A percentile compares a stretch with the other conserved stretches of the same genome.
These are phyloP conservation scores for Gentiana macrophylla DNA, from an alignment of 257 asterid genomes.

Conservation along the genomic window DNA sequence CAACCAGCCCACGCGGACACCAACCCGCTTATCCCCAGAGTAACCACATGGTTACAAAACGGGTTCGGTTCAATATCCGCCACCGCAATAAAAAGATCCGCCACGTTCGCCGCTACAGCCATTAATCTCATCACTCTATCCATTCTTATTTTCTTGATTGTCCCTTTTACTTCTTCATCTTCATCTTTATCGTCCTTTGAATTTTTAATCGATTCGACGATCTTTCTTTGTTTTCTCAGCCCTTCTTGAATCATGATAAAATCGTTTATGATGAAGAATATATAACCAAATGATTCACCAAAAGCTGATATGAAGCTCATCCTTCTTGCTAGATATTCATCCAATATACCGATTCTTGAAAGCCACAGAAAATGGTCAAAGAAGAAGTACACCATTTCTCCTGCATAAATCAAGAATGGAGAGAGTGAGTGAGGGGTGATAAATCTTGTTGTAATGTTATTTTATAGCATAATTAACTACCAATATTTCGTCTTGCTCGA, in stretches of 20 bases:
- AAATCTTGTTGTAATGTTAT: too few species aligned
- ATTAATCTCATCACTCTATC: slow-evolving; percentile 84
- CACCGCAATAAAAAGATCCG: slow-evolving; percentile 66
- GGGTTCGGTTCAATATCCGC: slow-evolving; percentile 96
- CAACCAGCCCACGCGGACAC: slow-evolving; percentile 99
- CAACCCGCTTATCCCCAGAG: slow-evolving; percentile 82
- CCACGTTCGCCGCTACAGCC: slow-evolving; percentile 84
- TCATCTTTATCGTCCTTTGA: slow-evolving; percentile 17
- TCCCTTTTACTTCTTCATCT: slow-evolving; percentile 9
- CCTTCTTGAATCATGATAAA: slow-evolving; percentile 51
- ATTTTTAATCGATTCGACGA: neutral
- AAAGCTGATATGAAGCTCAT: slow-evolving; percentile 88
- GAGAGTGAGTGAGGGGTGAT: too few species aligned
- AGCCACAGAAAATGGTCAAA: slow-evolving; percentile 90
- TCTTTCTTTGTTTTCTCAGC: slow-evolving; percentile 39
- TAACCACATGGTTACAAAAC: slow-evolving; percentile 67
- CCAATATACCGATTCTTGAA: slow-evolving; percentile 62
- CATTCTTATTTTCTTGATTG: slow-evolving; percentile 39
- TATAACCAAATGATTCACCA: slow-evolving; percentile 82
- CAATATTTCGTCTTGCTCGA: too few species aligned
- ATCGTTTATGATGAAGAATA: slow-evolving; percentile 57
- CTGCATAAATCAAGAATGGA: slow-evolving; percentile 5
- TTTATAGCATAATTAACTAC: too few species aligned
- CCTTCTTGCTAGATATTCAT: slow-evolving; percentile 39
- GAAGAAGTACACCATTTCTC: slow-evolving; percentile 93